Evolutionary conservation across 139 green algal genomes (phyloP).

Genomic region (Bryopsis sp.): DNA sequence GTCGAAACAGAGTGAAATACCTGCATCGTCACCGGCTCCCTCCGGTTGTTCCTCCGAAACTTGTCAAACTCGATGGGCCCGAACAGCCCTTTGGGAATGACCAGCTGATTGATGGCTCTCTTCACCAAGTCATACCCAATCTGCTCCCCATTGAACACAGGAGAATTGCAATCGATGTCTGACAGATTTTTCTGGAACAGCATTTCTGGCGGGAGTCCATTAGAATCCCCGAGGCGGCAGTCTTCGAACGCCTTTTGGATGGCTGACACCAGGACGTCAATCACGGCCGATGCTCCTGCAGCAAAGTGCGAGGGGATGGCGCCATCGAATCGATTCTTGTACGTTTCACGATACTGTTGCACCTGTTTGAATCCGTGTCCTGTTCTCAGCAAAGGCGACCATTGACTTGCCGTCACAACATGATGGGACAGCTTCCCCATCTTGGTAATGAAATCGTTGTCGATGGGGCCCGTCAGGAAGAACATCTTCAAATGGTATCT

Average conservation of each 20-base stretch:
- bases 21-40: constrained; percentile 12
- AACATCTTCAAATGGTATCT: constrained; percentile 11
- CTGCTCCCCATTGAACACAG: not conserved
- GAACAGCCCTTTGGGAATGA: constrained; percentile 1
- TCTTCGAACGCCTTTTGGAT: constrained; percentile 1
- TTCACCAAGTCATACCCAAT: constrained; percentile 6
- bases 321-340: not conserved
- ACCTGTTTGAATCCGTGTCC: not conserved
- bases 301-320: not conserved
- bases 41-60: not conserved
- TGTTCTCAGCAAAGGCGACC: not conserved
- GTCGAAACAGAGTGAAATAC: no score
- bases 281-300: not conserved
- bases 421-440: no score
- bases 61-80: constrained; percentile 9
- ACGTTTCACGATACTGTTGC: not conserved
- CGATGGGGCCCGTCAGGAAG: constrained; percentile 5
- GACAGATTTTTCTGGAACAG: not conserved
- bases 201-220: not conserved
- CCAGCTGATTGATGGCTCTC: not conserved
- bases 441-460: not conserved
- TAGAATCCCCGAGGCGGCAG: not conserved
- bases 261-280: not conserved
- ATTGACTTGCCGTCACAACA: constrained; percentile 14
- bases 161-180: not conserved